Percentiles rank a stretch among this genome's conserved stretches.
phyloP scores from a whole-genome alignment of 208 protist species.

The Acanthamoeba lenticulata region DNA sequence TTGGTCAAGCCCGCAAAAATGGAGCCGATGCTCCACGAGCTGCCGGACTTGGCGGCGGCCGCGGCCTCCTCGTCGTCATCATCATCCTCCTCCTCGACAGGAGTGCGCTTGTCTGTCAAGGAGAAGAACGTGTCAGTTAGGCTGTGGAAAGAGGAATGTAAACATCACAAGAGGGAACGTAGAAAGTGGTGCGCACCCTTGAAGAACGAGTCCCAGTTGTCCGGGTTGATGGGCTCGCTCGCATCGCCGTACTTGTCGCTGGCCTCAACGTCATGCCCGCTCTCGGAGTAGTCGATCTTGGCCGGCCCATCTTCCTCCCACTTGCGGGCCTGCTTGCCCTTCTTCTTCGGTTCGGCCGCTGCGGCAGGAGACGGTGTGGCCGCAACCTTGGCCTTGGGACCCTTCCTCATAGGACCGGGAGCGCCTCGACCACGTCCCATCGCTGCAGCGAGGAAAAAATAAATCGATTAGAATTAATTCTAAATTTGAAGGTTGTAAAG shows the following conservation, averaged over 20 bases:
- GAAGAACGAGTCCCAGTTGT: conserved; percentile 51
- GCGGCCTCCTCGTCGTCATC: conserved; percentile 60
- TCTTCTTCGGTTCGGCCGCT: background rate
- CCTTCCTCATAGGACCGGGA: background rate
- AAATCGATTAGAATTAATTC: background rate
- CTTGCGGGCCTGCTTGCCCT: background rate
- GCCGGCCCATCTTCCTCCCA: conserved; percentile 46
- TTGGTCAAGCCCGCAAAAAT: conserved; percentile 64
- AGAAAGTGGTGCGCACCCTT: background rate
- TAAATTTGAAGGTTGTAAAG: too few relatives aligned
- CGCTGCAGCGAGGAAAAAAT: background rate
- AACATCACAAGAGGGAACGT: background rate
- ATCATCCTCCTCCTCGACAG: conserved; percentile 50
- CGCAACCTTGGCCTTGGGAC: background rate
- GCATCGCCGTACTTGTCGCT: background rate
- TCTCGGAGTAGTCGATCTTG: conserved; percentile 1
- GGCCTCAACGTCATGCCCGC: background rate
- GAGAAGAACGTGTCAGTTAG: too few relatives aligned
- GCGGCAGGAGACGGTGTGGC: background rate
- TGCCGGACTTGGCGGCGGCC: background rate
- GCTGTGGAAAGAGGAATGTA: background rate
- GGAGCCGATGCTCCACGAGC: conserved; percentile 67
- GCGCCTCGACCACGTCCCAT: background rate
- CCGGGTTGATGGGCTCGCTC: conserved; percentile 12
- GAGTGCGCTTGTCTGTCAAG: conserved; percentile 10